Conservation (phyloP, 192 early-diverging fungal genomes). For the Podochytrium sp. region DNA sequence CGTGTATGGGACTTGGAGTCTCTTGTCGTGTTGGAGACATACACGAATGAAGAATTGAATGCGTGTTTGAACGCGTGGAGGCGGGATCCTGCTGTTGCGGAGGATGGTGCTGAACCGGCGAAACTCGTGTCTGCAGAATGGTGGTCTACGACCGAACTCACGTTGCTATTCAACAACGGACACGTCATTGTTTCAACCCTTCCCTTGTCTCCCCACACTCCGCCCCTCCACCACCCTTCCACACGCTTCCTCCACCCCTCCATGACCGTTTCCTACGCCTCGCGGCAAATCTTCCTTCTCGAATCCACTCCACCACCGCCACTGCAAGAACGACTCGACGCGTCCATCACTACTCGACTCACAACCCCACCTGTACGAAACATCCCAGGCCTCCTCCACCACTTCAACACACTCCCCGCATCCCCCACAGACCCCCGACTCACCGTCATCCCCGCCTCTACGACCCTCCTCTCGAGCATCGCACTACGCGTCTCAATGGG, state of each 20-base stretch:
- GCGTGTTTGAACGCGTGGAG: neutral
- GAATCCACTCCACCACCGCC: too few species aligned
- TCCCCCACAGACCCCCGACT: too few species aligned
- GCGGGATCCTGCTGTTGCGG: neutral
- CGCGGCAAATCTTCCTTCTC: too few species aligned
- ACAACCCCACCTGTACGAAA: too few species aligned
- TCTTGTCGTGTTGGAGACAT: neutral
- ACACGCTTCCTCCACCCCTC: too few species aligned
- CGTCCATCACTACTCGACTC: too few species aligned
- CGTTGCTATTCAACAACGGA: conserved; percentile 56
- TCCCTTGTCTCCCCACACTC: conserved; percentile 36
- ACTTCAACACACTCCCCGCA: too few species aligned
- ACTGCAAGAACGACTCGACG: too few species aligned
- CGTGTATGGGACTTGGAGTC: neutral
- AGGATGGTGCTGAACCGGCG: neutral
- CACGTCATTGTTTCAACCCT: conserved; percentile 52
- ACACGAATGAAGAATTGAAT: neutral
- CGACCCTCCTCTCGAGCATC: conserved; percentile 32
- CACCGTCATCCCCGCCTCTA: too few species aligned
- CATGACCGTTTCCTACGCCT: too few species aligned
- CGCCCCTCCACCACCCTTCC: neutral
- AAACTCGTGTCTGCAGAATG: conserved; percentile 50
- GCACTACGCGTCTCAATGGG: conserved; percentile 52
- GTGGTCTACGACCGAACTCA: conserved; percentile 58
- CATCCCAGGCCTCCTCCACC: too few species aligned